Conservation (phyloP, 75 land plant species). For the Selaginella moellendorffii region DNA sequence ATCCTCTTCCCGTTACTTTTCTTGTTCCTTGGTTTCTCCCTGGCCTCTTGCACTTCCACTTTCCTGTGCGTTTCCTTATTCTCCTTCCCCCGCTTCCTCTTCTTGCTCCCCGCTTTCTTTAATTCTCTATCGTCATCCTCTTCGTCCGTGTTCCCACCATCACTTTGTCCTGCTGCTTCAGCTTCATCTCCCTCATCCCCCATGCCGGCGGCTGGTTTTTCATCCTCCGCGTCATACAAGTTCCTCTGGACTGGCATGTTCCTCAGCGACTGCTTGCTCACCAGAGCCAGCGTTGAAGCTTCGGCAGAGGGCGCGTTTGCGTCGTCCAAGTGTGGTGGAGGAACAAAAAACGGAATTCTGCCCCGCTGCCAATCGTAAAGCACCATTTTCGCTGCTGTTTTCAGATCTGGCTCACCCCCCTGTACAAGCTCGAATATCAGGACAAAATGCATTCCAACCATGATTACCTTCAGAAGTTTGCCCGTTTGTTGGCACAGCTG, state of each 20-base stretch:
- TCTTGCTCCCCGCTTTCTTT: background rate
- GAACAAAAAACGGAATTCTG: constrained; percentile 76
- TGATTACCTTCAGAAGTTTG: constrained; percentile 70
- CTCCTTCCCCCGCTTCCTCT: background rate
- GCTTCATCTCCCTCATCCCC: constrained; percentile 4
- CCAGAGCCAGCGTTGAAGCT: constrained; percentile 40
- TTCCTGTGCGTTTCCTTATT: background rate
- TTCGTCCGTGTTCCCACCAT: background rate
- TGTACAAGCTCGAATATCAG: constrained; percentile 10
- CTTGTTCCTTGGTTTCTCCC: background rate
- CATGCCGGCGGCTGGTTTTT: constrained; percentile 2
- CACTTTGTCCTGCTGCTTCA: background rate
- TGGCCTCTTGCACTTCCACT: background rate
- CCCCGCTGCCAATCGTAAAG: constrained; percentile 98
- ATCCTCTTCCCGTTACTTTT: constrained; percentile 9
- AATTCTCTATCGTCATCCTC: background rate
- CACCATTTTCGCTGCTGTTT: constrained; percentile 85
- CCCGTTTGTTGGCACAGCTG: constrained; percentile 73
- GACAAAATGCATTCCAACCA: background rate
- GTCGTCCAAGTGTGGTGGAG: constrained; percentile 48
- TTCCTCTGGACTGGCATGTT: constrained; percentile 59
- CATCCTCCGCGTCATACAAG: constrained; percentile 44
- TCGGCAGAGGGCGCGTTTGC: constrained; percentile 34
- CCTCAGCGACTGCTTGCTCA: constrained; percentile 46
- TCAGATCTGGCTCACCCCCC: constrained; percentile 95